These are phyloP conservation scores for Chrysoporthe puriensis DNA, from an alignment of 2,329 filamentous ascomycete genomes.

Conservation along the genomic window DNA sequence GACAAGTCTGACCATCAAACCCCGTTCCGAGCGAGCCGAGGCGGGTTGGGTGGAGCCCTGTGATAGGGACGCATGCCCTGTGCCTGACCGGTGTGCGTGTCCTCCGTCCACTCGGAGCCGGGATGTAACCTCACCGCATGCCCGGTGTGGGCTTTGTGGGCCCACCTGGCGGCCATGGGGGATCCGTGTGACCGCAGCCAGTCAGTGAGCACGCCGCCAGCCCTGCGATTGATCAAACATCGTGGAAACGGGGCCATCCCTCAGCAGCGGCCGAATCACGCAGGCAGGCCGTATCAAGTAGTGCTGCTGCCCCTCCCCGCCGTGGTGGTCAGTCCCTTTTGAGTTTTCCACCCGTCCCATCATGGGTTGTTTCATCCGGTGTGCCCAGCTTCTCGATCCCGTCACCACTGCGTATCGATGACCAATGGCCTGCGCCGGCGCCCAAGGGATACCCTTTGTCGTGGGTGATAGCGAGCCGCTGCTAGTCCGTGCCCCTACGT, in stretches of 20 bases:
- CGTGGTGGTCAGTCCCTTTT: not conserved
- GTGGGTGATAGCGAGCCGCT: not conserved
- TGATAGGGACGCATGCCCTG: not conserved
- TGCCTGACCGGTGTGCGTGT: conserved; percentile 8
- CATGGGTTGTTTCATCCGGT: not conserved
- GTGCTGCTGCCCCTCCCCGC: too few species aligned
- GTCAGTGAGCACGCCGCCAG: not conserved
- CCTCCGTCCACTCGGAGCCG: not conserved
- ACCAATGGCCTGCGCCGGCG: not conserved
- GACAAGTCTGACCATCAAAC: not conserved
- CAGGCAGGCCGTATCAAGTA: too few species aligned
- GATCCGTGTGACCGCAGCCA: too few species aligned
- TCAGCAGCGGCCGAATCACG: not conserved
- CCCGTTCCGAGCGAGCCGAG: conserved; percentile 1
- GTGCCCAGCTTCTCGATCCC: not conserved
- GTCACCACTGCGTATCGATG: not conserved
- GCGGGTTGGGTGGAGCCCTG: conserved; percentile 5
- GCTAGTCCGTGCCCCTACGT: not conserved
- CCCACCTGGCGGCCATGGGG: not conserved
- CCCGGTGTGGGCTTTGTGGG: not conserved
- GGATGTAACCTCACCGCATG: conserved; percentile 2
- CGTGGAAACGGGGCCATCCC: not conserved
- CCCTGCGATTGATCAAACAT: not conserved
- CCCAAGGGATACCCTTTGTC: too few species aligned
- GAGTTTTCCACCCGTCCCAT: not conserved